phyloP scores from a whole-genome alignment of 2,329 filamentous ascomycete species.

The Mycogone perniciosa region DNA sequence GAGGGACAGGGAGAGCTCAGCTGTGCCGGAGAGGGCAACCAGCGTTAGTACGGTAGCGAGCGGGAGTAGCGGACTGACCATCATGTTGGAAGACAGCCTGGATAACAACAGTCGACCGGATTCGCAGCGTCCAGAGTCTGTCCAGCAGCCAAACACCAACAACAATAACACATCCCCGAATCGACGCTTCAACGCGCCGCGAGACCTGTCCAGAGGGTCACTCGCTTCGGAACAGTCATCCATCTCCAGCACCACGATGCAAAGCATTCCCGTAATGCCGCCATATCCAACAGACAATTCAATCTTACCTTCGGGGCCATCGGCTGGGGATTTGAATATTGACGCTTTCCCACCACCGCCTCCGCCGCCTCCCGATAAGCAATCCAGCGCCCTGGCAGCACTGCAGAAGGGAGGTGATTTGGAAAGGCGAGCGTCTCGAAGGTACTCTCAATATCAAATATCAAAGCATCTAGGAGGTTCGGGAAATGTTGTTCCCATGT shows the following conservation, averaged over 20 bases:
- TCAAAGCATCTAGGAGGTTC: conserved; percentile 83
- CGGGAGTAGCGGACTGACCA: conserved; percentile 49
- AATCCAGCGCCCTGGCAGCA: conserved; percentile 84
- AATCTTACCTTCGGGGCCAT: conserved; percentile 36
- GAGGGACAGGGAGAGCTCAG: conserved; percentile 40
- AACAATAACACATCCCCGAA: conserved; percentile 38
- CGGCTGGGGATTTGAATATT: conserved; percentile 44
- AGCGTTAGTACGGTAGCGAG: conserved; percentile 55
- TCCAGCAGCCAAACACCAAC: conserved; percentile 24
- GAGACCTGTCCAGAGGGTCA: conserved; percentile 48
- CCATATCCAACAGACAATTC: conserved; percentile 62
- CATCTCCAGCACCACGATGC: conserved; percentile 67
- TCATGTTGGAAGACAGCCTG: conserved; percentile 53
- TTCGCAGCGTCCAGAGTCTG: conserved; percentile 25
- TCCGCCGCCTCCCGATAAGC: conserved; percentile 59
- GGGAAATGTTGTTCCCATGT: conserved; percentile 75
- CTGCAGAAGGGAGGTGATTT: conserved; percentile 87
- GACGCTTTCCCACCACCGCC: conserved; percentile 68
- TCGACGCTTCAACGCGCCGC: conserved; percentile 39
- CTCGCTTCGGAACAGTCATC: conserved; percentile 57
- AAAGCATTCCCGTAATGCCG: conserved; percentile 67
- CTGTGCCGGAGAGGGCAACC: conserved; percentile 43
- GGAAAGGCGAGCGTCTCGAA: conserved; percentile 82
- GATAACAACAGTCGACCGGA: conserved; percentile 45
- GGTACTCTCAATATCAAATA: conserved; percentile 96